These are phyloP conservation scores for Aspergillus carbonarius DNA, from an alignment of 2,329 filamentous ascomycete species.

Conservation along the genomic window DNA sequence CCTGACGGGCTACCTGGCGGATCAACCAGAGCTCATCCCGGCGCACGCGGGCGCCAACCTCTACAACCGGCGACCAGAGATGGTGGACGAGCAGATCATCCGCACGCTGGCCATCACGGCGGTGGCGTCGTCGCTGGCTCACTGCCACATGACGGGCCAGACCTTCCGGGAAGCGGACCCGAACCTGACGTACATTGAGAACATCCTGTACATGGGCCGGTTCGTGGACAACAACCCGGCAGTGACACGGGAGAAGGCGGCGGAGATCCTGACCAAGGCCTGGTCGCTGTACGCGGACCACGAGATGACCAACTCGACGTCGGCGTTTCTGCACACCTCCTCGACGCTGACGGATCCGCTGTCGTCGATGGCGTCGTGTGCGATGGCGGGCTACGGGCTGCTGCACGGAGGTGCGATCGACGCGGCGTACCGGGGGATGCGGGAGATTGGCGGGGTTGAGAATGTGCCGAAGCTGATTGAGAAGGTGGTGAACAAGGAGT, in stretches of 20 bases:
- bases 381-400: conserved; percentile 49
- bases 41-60: not conserved
- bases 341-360: conserved; percentile 55
- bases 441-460: conserved; percentile 52
- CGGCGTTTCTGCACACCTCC: conserved; percentile 55
- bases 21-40: not conserved
- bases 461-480: conserved; percentile 54
- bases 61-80: not conserved
- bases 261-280: not conserved
- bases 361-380: conserved; percentile 50
- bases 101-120: not conserved
- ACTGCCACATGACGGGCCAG: not conserved
- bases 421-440: conserved; percentile 55
- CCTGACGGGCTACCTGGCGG: not conserved
- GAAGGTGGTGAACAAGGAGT: conserved; percentile 52
- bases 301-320: conserved; percentile 58
- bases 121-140: not conserved
- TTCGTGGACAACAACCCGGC: not conserved
- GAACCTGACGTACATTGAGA: not conserved
- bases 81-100: not conserved
- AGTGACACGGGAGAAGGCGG: not conserved
- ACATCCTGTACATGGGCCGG: not conserved
- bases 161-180: not conserved
- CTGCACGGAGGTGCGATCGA: conserved; percentile 58
- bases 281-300: conserved; percentile 59